Evolutionary conservation across 2,329 filamentous ascomycete species (phyloP).

Genomic region (Bipolaris sorokiniana): DNA sequence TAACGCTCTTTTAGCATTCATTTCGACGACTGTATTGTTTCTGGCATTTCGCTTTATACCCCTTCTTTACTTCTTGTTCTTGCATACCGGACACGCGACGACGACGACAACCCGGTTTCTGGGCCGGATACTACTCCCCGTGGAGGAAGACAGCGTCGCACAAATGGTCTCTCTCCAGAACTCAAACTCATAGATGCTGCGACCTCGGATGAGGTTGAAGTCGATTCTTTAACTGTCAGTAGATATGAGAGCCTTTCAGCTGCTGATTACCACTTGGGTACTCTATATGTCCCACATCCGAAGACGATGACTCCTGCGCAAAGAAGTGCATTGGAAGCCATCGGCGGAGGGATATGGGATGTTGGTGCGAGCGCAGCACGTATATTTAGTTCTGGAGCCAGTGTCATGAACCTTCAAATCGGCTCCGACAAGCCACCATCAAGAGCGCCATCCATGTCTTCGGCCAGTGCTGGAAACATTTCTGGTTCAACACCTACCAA

Average conservation of each 20-base stretch:
- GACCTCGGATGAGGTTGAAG: conserved; percentile 82
- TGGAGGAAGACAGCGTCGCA: conserved; percentile 71
- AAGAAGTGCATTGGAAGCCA: conserved; percentile 75
- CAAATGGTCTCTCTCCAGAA: conserved; percentile 84
- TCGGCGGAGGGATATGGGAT: conserved; percentile 85
- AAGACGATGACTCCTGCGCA: conserved; percentile 66
- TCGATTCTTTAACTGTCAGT: conserved; percentile 83
- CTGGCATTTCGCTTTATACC: conserved; percentile 95
- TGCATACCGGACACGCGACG: conserved; percentile 81
- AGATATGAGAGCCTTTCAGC: conserved; percentile 85
- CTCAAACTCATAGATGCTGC: conserved; percentile 87
- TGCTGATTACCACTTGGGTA: conserved; percentile 87
- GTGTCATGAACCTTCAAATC: conserved; percentile 61
- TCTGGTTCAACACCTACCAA: conserved; percentile 29
- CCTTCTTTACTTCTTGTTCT: conserved; percentile 88
- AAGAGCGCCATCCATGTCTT: conserved; percentile 40
- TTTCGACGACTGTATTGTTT: conserved; percentile 93
- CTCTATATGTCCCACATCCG: conserved; percentile 77
- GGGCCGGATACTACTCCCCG: conserved; percentile 64
- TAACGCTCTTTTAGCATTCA: conserved; percentile 61
- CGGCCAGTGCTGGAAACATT: conserved; percentile 41
- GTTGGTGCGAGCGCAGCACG: conserved; percentile 85
- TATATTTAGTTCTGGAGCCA: conserved; percentile 86
- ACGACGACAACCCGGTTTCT: conserved; percentile 65
- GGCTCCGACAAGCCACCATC: conserved; percentile 47